Base-by-base conservation (phyloP, 192 early-diverging fungal species). In the Oehlia diaphana region DNA sequence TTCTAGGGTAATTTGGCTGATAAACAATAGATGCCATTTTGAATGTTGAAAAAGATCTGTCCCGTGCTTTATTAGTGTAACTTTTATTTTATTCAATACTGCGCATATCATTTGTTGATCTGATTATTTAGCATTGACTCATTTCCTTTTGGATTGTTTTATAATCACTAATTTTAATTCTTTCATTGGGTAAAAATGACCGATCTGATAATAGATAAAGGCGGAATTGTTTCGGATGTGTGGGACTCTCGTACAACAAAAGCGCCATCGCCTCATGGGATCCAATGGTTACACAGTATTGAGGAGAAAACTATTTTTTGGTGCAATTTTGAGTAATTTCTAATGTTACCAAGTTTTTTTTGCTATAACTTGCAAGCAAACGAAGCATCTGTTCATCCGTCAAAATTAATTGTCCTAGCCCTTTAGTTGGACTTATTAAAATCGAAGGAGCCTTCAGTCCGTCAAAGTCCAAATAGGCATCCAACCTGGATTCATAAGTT, bases 371-470 rank as follows among this genome's bases (percentile, higher is more conserved):
- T 74, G 74, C 37, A 76, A 76, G 74, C 74, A 76, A 76, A 63
- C 28, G 53, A 74, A 76, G 61, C 58, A 76, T 63, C n/a, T 61
- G 58, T 63, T 76, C 61, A 76, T 76, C 67, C 68, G 68, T 42
- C 19, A 39, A 44, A 70, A 62, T 23, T 23, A 26, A 10, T 65
- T 47, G 64, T 67, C 65, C 76, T 68, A 50, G 65, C 76, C 76
- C 44, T 67, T 77, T 21, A 47, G 44, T 47, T 78, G 76, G 76
- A 78, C 76, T 50, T 68, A 67, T 42, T 7, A 76, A 35, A 33
- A 42, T 42, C 19, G 44, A 76, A 65, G 75, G 75, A 76, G 75
- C 76, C 76, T 78, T 64, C 64, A 78, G 76, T 78, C 76, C 76
- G 65, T 62, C 64, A 68, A 47, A 78, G 76, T 78, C 76, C 76